A percentile compares a stretch with the other conserved stretches of the same genome.
phyloP scores from a whole-genome alignment of 495 filamentous ascomycete genomes.

The Tuber calosporum region DNA sequence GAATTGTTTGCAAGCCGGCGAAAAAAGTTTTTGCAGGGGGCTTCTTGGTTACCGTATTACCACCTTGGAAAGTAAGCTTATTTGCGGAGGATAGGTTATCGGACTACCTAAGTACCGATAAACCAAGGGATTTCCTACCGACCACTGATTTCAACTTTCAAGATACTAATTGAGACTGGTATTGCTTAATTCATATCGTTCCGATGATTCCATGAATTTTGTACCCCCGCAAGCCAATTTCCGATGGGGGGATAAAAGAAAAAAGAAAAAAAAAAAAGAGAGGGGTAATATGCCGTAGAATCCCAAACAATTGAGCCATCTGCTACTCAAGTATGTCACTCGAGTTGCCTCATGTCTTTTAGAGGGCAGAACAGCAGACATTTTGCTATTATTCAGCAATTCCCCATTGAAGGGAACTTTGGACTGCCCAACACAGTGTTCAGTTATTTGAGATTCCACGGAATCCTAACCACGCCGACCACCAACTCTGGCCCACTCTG shows the following conservation, averaged over 20 bases:
- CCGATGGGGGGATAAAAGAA: neutral
- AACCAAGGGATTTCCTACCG: too few relatives aligned
- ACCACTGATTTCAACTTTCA: neutral
- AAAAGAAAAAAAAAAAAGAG: neutral
- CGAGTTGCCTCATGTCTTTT: neutral
- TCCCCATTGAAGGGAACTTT: neutral
- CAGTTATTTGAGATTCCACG: neutral
- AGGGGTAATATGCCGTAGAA: neutral
- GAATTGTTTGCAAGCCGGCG: neutral
- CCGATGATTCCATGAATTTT: neutral
- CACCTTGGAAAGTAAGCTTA: too few relatives aligned
- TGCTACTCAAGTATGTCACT: neutral
- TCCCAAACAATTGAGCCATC: neutral
- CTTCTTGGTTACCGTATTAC: neutral
- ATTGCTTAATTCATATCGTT: neutral
- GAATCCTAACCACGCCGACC: neutral
- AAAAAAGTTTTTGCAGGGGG: neutral
- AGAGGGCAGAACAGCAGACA: neutral
- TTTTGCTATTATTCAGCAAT: neutral
- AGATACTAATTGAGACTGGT: neutral
- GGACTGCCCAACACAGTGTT: neutral
- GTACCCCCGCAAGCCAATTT: neutral
- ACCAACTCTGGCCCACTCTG: neutral
- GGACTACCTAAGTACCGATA: too few relatives aligned
- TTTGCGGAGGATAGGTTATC: too few relatives aligned